These are phyloP conservation scores for Delonix regia DNA, from an alignment of 306 rosid species.

Conservation along the genomic window DNA sequence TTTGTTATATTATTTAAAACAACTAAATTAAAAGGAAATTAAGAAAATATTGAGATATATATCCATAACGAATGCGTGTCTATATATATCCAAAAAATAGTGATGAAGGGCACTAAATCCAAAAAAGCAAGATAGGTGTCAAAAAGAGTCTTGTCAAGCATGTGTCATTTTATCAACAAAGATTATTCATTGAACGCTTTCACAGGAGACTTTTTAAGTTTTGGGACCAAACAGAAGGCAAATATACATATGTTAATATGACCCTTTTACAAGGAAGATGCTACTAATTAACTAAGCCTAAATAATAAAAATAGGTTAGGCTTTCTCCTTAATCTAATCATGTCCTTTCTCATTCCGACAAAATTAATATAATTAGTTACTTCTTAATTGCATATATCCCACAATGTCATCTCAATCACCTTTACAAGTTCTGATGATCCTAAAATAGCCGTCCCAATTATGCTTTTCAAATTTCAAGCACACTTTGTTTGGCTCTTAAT, in stretches of 20 bases:
- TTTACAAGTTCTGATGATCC: slow-evolving; percentile 44
- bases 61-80: not conserved
- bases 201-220: slow-evolving; percentile 42
- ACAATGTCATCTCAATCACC: slow-evolving; percentile 53
- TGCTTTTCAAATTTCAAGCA: not conserved
- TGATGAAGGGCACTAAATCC: too few relatives aligned
- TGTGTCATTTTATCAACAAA: slow-evolving; percentile 39
- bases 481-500: slow-evolving; percentile 20
- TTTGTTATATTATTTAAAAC: too few relatives aligned
- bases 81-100: too few relatives aligned
- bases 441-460: slow-evolving; percentile 27
- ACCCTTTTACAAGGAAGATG: slow-evolving; percentile 38
- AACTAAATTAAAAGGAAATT: too few relatives aligned
- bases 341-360: slow-evolving; percentile 70
- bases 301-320: slow-evolving; percentile 34
- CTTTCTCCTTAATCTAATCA: slow-evolving; percentile 32
- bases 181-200: slow-evolving; percentile 42
- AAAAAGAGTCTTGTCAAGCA: slow-evolving; percentile 54
- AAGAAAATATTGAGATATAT: too few relatives aligned
- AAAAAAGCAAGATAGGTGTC: slow-evolving; percentile 1
- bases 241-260: slow-evolving; percentile 23
- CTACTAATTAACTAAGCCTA: slow-evolving; percentile 1
- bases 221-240: slow-evolving; percentile 53
- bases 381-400: slow-evolving; percentile 52
- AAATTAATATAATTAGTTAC: slow-evolving; percentile 35